phyloP scores from a whole-genome alignment of 768 basidiomycete species.

The Calvatia gigantea region DNA sequence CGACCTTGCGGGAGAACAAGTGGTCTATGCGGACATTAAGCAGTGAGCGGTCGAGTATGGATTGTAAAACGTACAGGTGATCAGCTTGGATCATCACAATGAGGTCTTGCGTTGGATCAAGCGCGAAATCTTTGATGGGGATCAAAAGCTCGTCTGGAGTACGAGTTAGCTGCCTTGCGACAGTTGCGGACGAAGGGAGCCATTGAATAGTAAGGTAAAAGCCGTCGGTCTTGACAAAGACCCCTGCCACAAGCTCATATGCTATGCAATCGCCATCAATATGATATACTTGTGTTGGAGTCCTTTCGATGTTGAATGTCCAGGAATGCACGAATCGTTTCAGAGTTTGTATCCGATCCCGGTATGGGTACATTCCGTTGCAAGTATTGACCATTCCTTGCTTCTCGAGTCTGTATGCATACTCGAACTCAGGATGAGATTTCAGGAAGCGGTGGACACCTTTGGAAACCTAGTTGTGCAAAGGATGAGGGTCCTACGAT shows the following conservation, averaged over 20 bases:
- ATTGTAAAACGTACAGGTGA: constrained; percentile 5
- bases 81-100: constrained; percentile 36
- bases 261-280: constrained; percentile 28
- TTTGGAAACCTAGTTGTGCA: constrained; percentile 4
- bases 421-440: constrained; percentile 1
- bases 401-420: constrained; percentile 5
- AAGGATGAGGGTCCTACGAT: neutral
- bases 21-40: constrained; percentile 7
- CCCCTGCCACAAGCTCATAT: constrained; percentile 60
- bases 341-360: neutral
- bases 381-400: neutral
- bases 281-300: neutral
- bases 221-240: constrained; percentile 44
- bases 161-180: constrained; percentile 16
- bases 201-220: constrained; percentile 18
- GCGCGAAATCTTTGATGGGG: constrained; percentile 51
- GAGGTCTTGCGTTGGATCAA: constrained; percentile 65
- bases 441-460: neutral
- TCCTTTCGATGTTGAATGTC: neutral
- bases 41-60: neutral
- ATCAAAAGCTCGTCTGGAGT: constrained; percentile 33
- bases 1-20: constrained; percentile 7
- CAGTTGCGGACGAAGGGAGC: constrained; percentile 22
- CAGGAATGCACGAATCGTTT: neutral
- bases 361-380: neutral